Evolutionary conservation across 176 grass and related monocot species (phyloP).

Genomic region (Carex parvula): DNA sequence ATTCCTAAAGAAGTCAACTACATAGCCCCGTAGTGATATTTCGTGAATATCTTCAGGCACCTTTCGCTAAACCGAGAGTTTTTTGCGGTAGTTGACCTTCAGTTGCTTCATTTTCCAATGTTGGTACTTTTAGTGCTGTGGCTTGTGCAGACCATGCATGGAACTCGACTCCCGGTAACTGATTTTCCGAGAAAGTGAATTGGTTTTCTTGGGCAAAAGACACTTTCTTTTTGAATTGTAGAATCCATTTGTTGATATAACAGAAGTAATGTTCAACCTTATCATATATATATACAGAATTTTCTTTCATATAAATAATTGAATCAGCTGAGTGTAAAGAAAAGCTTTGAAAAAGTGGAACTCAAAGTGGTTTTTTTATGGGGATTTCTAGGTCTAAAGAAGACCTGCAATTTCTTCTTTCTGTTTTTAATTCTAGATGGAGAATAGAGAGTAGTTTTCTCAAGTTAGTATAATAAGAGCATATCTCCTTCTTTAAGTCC

Average conservation of each 20-base stretch:
- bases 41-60: slow-evolving; percentile 31
- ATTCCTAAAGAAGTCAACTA: slow-evolving; percentile 1
- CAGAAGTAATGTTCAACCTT: neutral
- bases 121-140: neutral
- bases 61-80: neutral
- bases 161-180: slow-evolving; percentile 11
- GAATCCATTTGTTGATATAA: slow-evolving; percentile 4
- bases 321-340: neutral
- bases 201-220: slow-evolving; percentile 12
- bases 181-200: slow-evolving; percentile 25
- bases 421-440: neutral
- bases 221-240: slow-evolving; percentile 20
- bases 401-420: neutral
- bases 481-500: neutral
- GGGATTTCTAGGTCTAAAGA: neutral
- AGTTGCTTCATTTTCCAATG: slow-evolving; percentile 29
- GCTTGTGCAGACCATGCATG: slow-evolving; percentile 5
- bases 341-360: neutral
- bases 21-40: slow-evolving; percentile 38
- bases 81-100: neutral
- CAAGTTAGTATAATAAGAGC: neutral
- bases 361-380: neutral
- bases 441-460: slow-evolving; percentile 3
- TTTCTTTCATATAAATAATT: neutral
- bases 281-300: neutral